These are phyloP conservation scores for Alnus rubra DNA, from an alignment of 306 rosid species.

Conservation along the genomic window DNA sequence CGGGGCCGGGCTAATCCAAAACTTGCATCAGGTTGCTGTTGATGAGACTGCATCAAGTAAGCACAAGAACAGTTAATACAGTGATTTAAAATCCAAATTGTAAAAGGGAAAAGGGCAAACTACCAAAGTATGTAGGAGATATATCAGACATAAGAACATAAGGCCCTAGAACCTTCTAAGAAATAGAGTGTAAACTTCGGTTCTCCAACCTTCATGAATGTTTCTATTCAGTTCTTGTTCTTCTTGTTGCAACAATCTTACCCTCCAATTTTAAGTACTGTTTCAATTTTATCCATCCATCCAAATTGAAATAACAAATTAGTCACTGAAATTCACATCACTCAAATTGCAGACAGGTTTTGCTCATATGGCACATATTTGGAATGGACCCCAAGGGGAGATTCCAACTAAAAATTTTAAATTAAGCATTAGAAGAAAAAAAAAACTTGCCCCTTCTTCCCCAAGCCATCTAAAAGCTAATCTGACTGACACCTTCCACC, in stretches of 20 bases:
- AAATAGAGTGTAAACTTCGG: background rate
- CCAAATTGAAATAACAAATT: no score
- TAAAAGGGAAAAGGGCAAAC: background rate
- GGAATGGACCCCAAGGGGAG: no score
- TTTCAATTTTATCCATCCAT: background rate
- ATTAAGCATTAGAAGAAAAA: no score
- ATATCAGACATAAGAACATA: background rate
- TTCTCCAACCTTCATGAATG: background rate
- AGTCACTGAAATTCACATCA: background rate
- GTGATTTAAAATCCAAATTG: constrained; percentile 11
- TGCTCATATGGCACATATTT: no score
- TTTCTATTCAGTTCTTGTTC: background rate
- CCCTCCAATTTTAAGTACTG: background rate
- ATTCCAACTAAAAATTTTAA: no score
- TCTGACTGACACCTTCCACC: background rate
- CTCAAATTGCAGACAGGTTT: background rate
- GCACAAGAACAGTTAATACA: constrained; percentile 8
- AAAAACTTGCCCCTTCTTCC: background rate
- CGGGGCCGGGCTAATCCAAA: constrained; percentile 99
- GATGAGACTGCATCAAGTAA: constrained; percentile 73
- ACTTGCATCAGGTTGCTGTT: constrained; percentile 84
- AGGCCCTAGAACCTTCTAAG: background rate
- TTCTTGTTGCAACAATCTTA: background rate
- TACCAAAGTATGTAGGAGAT: background rate
- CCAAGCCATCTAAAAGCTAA: background rate